Base-by-base conservation (phyloP, 176 grass and related monocot species). In the Ensete glaucum region DNA sequence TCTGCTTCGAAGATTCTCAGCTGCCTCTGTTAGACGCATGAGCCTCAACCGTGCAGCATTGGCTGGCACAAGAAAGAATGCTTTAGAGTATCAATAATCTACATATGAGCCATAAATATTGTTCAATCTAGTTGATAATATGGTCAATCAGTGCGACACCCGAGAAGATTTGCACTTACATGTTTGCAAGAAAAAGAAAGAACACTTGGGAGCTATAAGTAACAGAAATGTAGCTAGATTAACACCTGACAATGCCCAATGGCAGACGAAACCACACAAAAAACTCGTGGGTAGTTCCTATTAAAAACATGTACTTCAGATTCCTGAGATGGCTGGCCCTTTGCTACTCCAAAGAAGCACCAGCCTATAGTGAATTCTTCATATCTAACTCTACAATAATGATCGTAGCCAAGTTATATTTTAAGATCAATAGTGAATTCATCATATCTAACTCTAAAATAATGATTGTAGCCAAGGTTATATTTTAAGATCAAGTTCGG, bases 1-100 rank as follows among this genome's bases (percentile, higher is more conserved):
- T 84, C 84, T 85, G 50, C 80, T 93, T 83, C 87, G 90, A 17
- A 91, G 84, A 87, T 93, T 98, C 76, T 98, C 95, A 67, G 89
- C 89, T 34, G 86, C 85, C 71, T 98, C 95, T 10, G 88, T 93
- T 82, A 98, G 78, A 20, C 95, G 80, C 88, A 93, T 85, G 53
- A 93, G 86, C 75, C 95, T 91, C 75, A 78, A 56, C 73, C 90
- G 72, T 20, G 82, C 70, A 63, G 77, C 83, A 53, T 91, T 92
- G 80, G 95, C 95, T 98, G 58, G 20, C 19, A 66, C 65, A 75
- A 80, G 15, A 78, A 73, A 77, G 78, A 8, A 82, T 15, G 64
- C 53, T 74, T 72, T 80, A 83, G 66, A 58, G 77, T 62, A 49
- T 13, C 34, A 73, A 13, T 50, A 57, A 56, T 48, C 8, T 64